Percentiles rank a stretch among this genome's conserved stretches.
Evolutionary conservation across 1,139 yeast genomes (phyloP).

Genomic region (Yamadazyma songkhlaensis): DNA sequence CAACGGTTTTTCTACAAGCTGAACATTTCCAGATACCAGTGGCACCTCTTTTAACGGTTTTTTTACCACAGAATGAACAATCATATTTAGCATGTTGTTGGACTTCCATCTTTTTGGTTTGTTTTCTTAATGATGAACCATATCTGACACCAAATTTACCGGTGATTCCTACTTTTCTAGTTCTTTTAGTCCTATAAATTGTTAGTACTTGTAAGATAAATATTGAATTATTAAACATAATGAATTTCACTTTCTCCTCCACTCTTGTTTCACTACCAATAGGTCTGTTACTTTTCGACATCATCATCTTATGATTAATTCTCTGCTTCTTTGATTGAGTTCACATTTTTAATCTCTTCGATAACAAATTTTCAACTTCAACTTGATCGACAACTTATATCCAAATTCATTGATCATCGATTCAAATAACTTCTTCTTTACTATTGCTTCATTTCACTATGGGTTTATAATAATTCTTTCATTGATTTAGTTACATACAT

Average conservation of each 20-base stretch:
- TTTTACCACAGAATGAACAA: constrained; percentile 99
- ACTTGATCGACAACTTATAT: no score
- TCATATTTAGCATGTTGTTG: constrained; percentile 99
- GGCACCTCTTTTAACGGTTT: constrained; percentile 96
- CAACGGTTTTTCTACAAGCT: constrained; percentile 94
- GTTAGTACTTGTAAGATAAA: constrained; percentile 34
- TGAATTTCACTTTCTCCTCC: neutral
- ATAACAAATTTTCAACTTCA: no score
- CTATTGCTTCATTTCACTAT: neutral
- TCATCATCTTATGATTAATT: no score
- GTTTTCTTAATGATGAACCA: constrained; percentile 99
- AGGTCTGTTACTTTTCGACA: no score
- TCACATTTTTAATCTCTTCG: no score
- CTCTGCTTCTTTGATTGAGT: no score
- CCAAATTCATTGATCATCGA: neutral
- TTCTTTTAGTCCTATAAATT: constrained; percentile 88
- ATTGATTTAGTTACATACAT: constrained; percentile 6
- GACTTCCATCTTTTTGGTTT: constrained; percentile 98
- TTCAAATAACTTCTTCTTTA: neutral
- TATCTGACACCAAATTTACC: constrained; percentile 99
- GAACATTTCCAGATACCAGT: constrained; percentile 99
- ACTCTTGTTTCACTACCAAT: neutral
- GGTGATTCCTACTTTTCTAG: constrained; percentile 99
- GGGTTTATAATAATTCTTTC: neutral
- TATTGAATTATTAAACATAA: no score